These are phyloP conservation scores for Comarum palustre DNA, from an alignment of 306 rosid species.

Conservation along the genomic window DNA sequence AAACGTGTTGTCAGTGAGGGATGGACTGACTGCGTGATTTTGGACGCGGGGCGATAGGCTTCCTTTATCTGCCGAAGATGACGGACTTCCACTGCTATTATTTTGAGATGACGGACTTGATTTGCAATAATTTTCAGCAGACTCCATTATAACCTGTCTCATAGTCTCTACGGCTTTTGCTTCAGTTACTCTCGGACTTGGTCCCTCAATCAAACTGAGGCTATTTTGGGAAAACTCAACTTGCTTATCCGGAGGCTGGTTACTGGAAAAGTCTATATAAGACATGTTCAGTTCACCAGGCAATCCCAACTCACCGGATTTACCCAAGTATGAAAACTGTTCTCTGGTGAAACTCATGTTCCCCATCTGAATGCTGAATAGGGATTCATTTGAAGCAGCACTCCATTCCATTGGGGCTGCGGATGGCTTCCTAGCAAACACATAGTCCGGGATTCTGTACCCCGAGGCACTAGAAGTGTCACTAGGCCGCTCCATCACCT, in stretches of 20 bases:
- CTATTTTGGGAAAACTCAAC: conserved; percentile 32
- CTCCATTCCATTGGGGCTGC: conserved; percentile 74
- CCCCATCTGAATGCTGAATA: conserved; percentile 87
- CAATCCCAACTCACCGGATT: conserved; percentile 50
- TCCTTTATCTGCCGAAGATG: neutral
- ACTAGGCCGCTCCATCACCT: conserved; percentile 61
- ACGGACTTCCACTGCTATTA: neutral
- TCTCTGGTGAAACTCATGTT: conserved; percentile 79
- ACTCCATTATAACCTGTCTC: conserved; percentile 78
- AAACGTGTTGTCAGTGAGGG: neutral
- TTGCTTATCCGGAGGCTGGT: conserved; percentile 28
- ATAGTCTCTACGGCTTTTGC: conserved; percentile 68
- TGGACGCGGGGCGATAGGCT: neutral
- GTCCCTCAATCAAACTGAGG: conserved; percentile 19
- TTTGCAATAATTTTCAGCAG: conserved; percentile 20
- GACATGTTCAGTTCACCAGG: conserved; percentile 29
- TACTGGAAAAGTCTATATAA: conserved; percentile 26
- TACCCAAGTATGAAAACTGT: conserved; percentile 28
- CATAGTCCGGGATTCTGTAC: conserved; percentile 64
- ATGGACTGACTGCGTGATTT: neutral
- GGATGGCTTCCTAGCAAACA: conserved; percentile 59
- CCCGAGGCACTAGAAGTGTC: conserved; percentile 27
- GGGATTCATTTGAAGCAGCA: conserved; percentile 66
- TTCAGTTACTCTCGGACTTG: conserved; percentile 27
- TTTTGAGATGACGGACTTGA: neutral